Percentiles rank a stretch among this genome's conserved stretches.
phyloP scores from a whole-genome alignment of 179 eudicot genomes.

The Pouteria campechiana region DNA sequence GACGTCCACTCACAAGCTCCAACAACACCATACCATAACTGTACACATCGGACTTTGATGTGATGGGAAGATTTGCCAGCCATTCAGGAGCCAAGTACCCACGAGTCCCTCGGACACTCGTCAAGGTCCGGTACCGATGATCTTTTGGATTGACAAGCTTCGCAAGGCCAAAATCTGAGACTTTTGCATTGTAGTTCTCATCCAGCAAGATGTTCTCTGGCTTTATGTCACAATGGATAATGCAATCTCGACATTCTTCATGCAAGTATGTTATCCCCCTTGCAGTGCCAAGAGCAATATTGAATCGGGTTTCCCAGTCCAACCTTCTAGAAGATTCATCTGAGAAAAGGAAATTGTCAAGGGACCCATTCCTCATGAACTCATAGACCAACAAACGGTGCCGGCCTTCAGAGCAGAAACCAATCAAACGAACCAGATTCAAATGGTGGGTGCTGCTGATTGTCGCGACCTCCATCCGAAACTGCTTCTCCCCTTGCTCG shows the following conservation, averaged over 20 bases:
- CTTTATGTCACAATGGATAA: conserved; percentile 75
- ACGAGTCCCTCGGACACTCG: conserved; percentile 70
- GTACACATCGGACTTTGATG: conserved; percentile 74
- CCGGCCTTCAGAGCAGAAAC: conserved; percentile 74
- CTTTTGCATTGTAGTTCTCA: conserved; percentile 58
- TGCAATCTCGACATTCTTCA: conserved; percentile 89
- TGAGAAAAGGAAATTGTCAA: conserved; percentile 54
- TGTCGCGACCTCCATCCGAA: conserved; percentile 91
- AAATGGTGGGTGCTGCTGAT: conserved; percentile 87
- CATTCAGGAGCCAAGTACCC: conserved; percentile 92
- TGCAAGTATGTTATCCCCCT: conserved; percentile 79
- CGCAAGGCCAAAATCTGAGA: conserved; percentile 86
- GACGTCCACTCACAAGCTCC: conserved; percentile 71
- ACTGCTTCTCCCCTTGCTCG: conserved; percentile 90
- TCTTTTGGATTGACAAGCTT: conserved; percentile 59
- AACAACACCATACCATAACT: conserved; percentile 86
- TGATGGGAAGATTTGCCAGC: conserved; percentile 75
- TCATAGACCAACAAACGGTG: conserved; percentile 82
- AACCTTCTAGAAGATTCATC: conserved; percentile 27
- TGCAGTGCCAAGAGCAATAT: conserved; percentile 74
- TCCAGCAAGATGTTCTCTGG: conserved; percentile 83
- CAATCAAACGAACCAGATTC: conserved; percentile 66
- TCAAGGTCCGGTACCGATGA: conserved; percentile 51
- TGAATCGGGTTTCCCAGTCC: conserved; percentile 58
- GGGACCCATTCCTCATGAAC: conserved; percentile 81